A percentile compares a stretch with the other conserved stretches of the same genome.
Evolutionary conservation across 768 basidiomycete species (phyloP).

Genomic region (Chiua virens): DNA sequence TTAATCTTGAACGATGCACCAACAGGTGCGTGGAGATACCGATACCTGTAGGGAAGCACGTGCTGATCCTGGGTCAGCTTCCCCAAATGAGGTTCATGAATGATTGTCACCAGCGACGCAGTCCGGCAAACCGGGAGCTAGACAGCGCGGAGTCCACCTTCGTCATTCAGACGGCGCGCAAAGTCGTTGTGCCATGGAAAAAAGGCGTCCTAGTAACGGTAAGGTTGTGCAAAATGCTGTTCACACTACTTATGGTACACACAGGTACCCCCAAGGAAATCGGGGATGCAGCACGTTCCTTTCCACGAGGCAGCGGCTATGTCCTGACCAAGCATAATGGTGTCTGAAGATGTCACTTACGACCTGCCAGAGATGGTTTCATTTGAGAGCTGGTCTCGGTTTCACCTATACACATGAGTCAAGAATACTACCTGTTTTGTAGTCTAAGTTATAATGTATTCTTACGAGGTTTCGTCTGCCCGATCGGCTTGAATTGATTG

Average conservation of each 20-base stretch:
- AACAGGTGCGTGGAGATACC: slow-evolving; percentile 16
- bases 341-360: background rate
- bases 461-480: background rate
- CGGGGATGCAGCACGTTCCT: slow-evolving; percentile 6
- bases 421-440: slow-evolving; percentile 3
- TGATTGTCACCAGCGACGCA: slow-evolving; percentile 7
- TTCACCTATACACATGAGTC: background rate
- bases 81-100: slow-evolving; percentile 12
- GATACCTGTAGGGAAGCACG: slow-evolving; percentile 20
- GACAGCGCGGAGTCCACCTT: slow-evolving; percentile 16
- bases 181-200: slow-evolving; percentile 13
- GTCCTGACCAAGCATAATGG: slow-evolving; percentile 12
- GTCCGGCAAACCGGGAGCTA: slow-evolving; percentile 1
- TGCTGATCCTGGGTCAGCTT: slow-evolving; percentile 26
- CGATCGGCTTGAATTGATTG: slow-evolving; percentile 5
- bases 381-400: background rate
- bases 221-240: background rate
- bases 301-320: slow-evolving; percentile 20
- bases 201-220: slow-evolving; percentile 26
- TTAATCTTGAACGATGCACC: slow-evolving; percentile 23
- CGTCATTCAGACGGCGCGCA: slow-evolving; percentile 26
- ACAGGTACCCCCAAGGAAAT: slow-evolving; percentile 27
- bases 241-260: slow-evolving; percentile 5
- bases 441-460: slow-evolving; percentile 2
- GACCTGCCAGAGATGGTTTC: slow-evolving; percentile 17